phyloP scores from a whole-genome alignment of 2,329 filamentous ascomycete genomes.

The Cercospora berteroae region DNA sequence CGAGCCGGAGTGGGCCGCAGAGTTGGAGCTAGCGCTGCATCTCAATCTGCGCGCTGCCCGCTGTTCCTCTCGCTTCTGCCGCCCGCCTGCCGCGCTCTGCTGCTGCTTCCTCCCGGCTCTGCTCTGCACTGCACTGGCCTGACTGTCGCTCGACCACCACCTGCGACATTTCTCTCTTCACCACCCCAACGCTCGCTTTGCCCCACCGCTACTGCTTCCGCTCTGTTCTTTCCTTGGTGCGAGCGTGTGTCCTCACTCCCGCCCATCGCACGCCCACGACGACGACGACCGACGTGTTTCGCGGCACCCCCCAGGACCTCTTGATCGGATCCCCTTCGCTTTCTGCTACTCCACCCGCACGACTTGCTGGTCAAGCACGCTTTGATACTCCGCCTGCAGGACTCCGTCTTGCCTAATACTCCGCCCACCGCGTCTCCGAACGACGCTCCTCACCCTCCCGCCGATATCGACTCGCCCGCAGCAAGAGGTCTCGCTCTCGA shows the following conservation, averaged over 20 bases:
- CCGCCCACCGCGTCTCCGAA: neutral
- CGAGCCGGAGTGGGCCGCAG: conserved; percentile 1
- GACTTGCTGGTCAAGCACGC: conserved; percentile 25
- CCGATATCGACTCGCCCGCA: neutral
- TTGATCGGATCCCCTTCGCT: neutral
- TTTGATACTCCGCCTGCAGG: neutral
- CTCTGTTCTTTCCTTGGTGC: conserved; percentile 9
- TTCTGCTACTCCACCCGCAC: conserved; percentile 8
- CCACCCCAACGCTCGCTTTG: conserved; percentile 11
- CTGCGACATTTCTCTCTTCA: conserved; percentile 9
- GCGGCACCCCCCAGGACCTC: neutral
- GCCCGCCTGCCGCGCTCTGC: neutral
- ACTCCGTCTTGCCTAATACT: conserved; percentile 11
- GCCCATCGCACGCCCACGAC: neutral
- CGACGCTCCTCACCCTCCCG: neutral
- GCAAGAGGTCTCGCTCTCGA: neutral
- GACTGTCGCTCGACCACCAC: neutral
- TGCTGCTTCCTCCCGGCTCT: neutral
- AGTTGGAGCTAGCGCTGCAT: neutral
- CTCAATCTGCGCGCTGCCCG: neutral
- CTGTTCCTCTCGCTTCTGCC: conserved; percentile 2
- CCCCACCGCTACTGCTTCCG: conserved; percentile 4
- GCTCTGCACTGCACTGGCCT: neutral
- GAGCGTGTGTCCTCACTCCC: conserved; percentile 1
- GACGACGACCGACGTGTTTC: neutral